Percentiles rank a stretch among this genome's conserved stretches.
Conservation (phyloP, 495 filamentous ascomycete genomes). For the Hypoxylon lienhwacheense region DNA sequence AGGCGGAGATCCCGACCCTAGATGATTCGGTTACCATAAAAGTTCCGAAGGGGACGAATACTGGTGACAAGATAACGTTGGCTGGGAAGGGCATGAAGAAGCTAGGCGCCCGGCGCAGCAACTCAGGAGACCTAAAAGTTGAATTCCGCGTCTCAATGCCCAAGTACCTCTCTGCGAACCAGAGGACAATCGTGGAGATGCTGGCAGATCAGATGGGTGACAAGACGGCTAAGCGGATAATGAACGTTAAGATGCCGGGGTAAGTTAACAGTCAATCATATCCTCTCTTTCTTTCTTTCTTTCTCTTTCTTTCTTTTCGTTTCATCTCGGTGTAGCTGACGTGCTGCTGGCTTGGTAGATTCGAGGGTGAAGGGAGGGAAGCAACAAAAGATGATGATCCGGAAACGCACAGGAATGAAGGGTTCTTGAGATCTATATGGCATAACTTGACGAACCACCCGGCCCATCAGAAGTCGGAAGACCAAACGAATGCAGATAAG, state of each 20-base stretch:
- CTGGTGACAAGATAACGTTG: conserved; percentile 86
- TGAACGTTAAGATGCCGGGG: conserved; percentile 58
- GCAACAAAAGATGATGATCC: conserved; percentile 36
- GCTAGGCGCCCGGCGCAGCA: conserved; percentile 56
- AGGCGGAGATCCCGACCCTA: conserved; percentile 84
- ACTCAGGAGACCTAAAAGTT: conserved; percentile 79
- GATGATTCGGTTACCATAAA: conserved; percentile 87
- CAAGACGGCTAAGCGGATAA: conserved; percentile 85
- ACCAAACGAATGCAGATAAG: conserved; percentile 34
- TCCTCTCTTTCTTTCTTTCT: no score
- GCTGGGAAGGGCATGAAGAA: conserved; percentile 90
- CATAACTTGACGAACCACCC: conserved; percentile 80
- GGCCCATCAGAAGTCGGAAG: conserved; percentile 48
- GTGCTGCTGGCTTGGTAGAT: conserved; percentile 20
- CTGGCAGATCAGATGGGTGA: conserved; percentile 93
- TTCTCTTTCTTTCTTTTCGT: no score
- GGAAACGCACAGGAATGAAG: conserved; percentile 68
- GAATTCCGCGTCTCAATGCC: conserved; percentile 96
- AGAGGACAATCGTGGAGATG: conserved; percentile 89
- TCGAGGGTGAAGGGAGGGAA: conserved; percentile 6
- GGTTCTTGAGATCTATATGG: conserved; percentile 88
- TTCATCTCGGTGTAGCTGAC: no score
- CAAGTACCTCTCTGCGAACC: conserved; percentile 85
- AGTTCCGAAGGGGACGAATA: conserved; percentile 85
- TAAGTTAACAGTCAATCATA: conserved; percentile 22